A percentile compares a stretch with the other conserved stretches of the same genome.
These are phyloP conservation scores for Tulasnella sp. DNA, from an alignment of 768 basidiomycete species.

Conservation along the genomic window DNA sequence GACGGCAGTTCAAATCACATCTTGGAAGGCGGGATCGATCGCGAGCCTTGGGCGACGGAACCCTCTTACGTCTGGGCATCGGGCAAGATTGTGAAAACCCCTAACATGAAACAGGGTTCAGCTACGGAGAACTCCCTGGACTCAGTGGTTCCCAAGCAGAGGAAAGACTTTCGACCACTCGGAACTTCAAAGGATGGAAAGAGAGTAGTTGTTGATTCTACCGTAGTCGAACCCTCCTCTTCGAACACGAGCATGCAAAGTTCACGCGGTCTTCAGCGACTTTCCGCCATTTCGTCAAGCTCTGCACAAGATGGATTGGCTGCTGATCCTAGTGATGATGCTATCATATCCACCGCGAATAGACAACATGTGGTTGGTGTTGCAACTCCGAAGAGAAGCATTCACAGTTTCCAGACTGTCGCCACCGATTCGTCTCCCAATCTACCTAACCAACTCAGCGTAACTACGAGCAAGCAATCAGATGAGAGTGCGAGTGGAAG, in stretches of 20 bases:
- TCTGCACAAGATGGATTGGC: not conserved
- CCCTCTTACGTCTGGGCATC: constrained; percentile 10
- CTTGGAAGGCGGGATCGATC: constrained; percentile 6
- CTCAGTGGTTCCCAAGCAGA: constrained; percentile 4
- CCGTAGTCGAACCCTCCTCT: not conserved
- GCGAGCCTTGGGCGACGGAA: constrained; percentile 4
- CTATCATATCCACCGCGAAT: not conserved
- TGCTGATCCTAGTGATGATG: not conserved
- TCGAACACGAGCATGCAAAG: too few species aligned
- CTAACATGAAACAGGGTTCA: not conserved
- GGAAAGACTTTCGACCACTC: constrained; percentile 6
- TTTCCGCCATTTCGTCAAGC: not conserved
- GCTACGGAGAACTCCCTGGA: not conserved
- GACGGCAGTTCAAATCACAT: constrained; percentile 2
- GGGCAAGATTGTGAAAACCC: not conserved
- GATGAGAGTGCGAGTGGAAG: too few species aligned
- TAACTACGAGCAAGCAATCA: not conserved
- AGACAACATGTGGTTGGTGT: constrained; percentile 2
- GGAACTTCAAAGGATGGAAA: not conserved
- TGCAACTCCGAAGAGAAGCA: constrained; percentile 2
- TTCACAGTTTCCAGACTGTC: not conserved
- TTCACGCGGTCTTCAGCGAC: too few species aligned
- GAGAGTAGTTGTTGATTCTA: too few species aligned
- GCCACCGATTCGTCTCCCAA: not conserved
- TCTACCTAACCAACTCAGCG: not conserved